Evolutionary conservation across 2,329 filamentous ascomycete genomes (phyloP).

Genomic region (Paracoccidioides lutzii): DNA sequence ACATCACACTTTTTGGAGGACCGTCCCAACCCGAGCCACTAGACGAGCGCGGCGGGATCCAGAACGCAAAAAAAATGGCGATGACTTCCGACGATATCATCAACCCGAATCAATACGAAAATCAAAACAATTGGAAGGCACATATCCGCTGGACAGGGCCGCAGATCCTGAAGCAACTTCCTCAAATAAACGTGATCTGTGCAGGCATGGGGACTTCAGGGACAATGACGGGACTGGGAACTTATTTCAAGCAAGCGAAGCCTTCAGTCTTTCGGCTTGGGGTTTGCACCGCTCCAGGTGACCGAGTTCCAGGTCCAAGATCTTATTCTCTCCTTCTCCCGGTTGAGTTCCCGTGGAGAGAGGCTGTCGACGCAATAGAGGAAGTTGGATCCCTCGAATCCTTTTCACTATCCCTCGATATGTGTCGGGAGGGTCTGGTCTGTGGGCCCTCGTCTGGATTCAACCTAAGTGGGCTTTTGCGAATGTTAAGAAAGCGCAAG

Average conservation of each 20-base stretch:
- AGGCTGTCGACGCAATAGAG: constrained; percentile 43
- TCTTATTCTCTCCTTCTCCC: constrained; percentile 38
- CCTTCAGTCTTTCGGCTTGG: constrained; percentile 30
- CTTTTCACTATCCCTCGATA: constrained; percentile 39
- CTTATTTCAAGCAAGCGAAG: constrained; percentile 38
- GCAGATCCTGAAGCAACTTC: constrained; percentile 44
- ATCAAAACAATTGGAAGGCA: constrained; percentile 35
- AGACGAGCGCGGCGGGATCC: constrained; percentile 43
- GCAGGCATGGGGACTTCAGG: constrained; percentile 42
- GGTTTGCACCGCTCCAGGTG: constrained; percentile 45
- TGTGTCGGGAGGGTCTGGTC: constrained; percentile 46
- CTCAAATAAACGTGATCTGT: constrained; percentile 44
- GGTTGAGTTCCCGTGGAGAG: constrained; percentile 46
- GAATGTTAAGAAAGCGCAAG: constrained; percentile 40
- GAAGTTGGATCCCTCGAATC: constrained; percentile 44
- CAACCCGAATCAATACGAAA: constrained; percentile 47
- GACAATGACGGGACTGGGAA: constrained; percentile 40
- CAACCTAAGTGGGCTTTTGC: constrained; percentile 41
- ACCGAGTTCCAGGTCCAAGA: constrained; percentile 48
- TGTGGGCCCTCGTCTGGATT: constrained; percentile 51
- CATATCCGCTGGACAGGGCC: constrained; percentile 48
- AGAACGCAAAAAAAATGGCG: constrained; percentile 33
- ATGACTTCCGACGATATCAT: constrained; percentile 31
- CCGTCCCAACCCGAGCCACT: constrained; percentile 45
- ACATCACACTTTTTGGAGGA: constrained; percentile 44